Conservation (phyloP, 192 early-diverging fungal species). For the Mortierella alpina region DNA sequence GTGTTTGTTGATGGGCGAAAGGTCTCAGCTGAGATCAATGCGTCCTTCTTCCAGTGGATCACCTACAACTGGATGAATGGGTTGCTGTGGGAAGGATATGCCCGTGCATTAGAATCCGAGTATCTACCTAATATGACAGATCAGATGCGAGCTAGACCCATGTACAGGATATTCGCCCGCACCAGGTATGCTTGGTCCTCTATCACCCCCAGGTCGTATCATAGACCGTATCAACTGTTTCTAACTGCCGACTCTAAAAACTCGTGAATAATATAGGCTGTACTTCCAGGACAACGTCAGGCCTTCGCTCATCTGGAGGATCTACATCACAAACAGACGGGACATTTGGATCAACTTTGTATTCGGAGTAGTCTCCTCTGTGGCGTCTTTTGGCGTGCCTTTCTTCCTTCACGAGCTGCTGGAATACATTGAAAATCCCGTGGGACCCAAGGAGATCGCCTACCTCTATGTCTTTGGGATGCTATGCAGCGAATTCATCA, state of each 20-base stretch:
- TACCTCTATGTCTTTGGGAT: conserved; percentile 63
- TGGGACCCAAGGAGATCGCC: conserved; percentile 51
- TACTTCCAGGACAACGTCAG: conserved; percentile 8
- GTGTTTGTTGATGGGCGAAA: conserved; percentile 40
- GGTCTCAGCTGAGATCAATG: conserved; percentile 34
- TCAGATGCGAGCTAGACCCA: conserved; percentile 46
- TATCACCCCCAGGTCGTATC: neutral
- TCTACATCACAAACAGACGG: conserved; percentile 31
- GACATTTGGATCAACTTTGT: conserved; percentile 48
- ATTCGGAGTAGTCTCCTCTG: conserved; percentile 45
- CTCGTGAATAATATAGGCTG: conserved; percentile 3
- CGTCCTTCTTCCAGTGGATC: conserved; percentile 47
- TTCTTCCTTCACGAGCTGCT: conserved; percentile 60
- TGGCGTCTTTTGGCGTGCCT: conserved; percentile 61
- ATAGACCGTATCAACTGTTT: neutral
- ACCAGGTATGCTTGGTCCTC: conserved; percentile 23
- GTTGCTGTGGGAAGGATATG: conserved; percentile 43
- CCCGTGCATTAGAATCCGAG: conserved; percentile 28
- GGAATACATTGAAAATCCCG: conserved; percentile 47
- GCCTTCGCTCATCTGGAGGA: conserved; percentile 36
- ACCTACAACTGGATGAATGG: conserved; percentile 51
- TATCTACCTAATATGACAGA: conserved; percentile 41
- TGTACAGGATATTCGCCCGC: conserved; percentile 45
- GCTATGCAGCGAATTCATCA: conserved; percentile 52
- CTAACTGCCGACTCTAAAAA: neutral